Conservation (phyloP, 2,329 filamentous ascomycete genomes). For the Tolypocladium amazonense region DNA sequence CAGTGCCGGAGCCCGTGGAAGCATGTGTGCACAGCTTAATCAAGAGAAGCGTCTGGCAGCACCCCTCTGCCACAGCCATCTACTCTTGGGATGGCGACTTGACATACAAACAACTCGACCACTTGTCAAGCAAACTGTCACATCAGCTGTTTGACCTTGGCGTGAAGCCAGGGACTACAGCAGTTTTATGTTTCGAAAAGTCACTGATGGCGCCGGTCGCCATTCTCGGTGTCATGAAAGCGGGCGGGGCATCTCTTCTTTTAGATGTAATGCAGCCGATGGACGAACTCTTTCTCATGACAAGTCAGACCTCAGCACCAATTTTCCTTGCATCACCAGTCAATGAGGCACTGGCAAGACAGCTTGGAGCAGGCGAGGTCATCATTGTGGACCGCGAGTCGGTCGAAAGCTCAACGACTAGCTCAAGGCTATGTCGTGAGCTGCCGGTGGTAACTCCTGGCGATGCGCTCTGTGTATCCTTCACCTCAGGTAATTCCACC, state of each 20-base stretch:
- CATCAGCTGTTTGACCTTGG: conserved; percentile 7
- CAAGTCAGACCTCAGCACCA: conserved; percentile 6
- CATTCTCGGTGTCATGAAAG: conserved; percentile 12
- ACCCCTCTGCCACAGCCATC: conserved; percentile 24
- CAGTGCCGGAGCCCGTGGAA: conserved; percentile 4
- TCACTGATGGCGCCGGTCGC: conserved; percentile 11
- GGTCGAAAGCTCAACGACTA: not conserved
- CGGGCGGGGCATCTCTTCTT: conserved; percentile 12
- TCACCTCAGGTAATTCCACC: conserved; percentile 39
- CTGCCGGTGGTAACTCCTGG: conserved; percentile 6
- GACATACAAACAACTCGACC: conserved; percentile 26
- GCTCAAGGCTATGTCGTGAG: not conserved
- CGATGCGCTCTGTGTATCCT: conserved; percentile 26
- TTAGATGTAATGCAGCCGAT: conserved; percentile 13
- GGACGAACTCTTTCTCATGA: conserved; percentile 7
- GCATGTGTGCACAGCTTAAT: conserved; percentile 30
- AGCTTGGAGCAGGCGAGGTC: not conserved
- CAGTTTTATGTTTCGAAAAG: conserved; percentile 13
- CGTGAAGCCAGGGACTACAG: conserved; percentile 12
- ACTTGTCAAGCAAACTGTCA: conserved; percentile 5
- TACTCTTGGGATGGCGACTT: conserved; percentile 32
- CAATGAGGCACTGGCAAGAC: conserved; percentile 2
- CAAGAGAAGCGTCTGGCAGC: conserved; percentile 18
- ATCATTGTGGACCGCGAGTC: conserved; percentile 1
- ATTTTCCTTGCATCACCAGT: conserved; percentile 9